phyloP scores from a whole-genome alignment of 2,329 filamentous ascomycete species.

The Aspergillus neoniger region DNA sequence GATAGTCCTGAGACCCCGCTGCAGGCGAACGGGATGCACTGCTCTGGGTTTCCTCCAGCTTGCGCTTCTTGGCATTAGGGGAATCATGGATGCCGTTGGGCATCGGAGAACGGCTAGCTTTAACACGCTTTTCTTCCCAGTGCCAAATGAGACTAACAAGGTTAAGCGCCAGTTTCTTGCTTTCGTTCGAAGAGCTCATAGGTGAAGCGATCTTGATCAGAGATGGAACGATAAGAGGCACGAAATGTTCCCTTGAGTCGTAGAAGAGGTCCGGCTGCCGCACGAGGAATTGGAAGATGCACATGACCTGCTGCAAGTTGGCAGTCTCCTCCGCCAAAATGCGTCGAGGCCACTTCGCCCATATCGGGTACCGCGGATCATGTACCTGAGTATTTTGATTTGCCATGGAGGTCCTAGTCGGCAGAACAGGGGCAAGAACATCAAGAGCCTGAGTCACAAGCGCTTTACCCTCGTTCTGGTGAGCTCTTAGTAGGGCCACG shows the following conservation, averaged over 20 bases:
- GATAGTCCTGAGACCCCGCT: constrained; percentile 61
- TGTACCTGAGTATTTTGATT: constrained; percentile 56
- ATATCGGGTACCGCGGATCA: constrained; percentile 74
- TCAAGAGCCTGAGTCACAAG: constrained; percentile 93
- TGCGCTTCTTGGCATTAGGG: constrained; percentile 73
- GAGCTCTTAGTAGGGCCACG: constrained; percentile 83
- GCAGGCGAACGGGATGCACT: constrained; percentile 58
- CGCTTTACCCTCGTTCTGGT: constrained; percentile 90
- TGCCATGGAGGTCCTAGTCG: constrained; percentile 67
- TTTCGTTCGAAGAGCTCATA: constrained; percentile 83
- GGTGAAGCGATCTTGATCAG: constrained; percentile 80
- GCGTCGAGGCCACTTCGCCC: constrained; percentile 86
- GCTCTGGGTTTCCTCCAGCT: constrained; percentile 65
- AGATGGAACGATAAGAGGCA: constrained; percentile 82
- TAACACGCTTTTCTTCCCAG: constrained; percentile 85
- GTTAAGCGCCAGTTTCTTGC: constrained; percentile 85
- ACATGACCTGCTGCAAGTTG: constrained; percentile 92
- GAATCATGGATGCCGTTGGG: constrained; percentile 61
- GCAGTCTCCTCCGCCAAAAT: constrained; percentile 93
- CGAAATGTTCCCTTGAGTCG: constrained; percentile 88
- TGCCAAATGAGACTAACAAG: constrained; percentile 88
- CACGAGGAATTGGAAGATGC: constrained; percentile 96
- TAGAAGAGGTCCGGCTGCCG: constrained; percentile 92
- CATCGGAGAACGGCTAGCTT: constrained; percentile 46
- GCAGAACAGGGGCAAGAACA: constrained; percentile 89